phyloP scores from a whole-genome alignment of 129 eudicot genomes.

The Flaveria linearis region DNA sequence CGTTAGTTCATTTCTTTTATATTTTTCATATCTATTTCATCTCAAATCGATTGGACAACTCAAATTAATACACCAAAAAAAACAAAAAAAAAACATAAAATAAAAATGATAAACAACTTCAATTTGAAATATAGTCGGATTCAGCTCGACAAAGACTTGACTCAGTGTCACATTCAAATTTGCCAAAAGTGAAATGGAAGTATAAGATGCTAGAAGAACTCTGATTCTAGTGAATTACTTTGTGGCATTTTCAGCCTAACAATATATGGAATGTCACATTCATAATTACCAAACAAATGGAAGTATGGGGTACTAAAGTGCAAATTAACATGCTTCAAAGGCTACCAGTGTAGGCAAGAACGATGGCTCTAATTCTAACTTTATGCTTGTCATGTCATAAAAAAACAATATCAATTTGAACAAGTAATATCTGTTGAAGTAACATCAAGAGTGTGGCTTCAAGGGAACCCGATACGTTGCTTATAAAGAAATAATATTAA shows the following conservation, averaged over 20 bases:
- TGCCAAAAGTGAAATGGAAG: constrained; percentile 14
- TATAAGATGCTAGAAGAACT: constrained; percentile 26
- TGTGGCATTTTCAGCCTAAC: constrained; percentile 30
- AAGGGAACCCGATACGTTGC: constrained; percentile 2
- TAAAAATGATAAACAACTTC: neutral
- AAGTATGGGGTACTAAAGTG: constrained; percentile 44
- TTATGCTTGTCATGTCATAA: constrained; percentile 21
- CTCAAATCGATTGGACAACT: neutral
- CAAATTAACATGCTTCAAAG: constrained; percentile 39
- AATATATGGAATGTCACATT: constrained; percentile 24
- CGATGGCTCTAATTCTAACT: constrained; percentile 18
- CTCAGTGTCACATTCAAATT: constrained; percentile 10
- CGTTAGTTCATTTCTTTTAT: too few species aligned
- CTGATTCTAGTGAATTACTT: constrained; percentile 7
- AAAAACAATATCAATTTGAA: constrained; percentile 6
- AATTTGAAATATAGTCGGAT: neutral
- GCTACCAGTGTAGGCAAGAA: constrained; percentile 29
- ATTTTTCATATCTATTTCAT: neutral
- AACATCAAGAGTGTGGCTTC: constrained; percentile 26
- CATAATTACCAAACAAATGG: constrained; percentile 20
- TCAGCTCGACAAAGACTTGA: neutral
- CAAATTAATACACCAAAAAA: too few species aligned
- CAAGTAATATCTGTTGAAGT: constrained; percentile 19
- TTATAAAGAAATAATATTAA: neutral
- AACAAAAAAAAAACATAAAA: neutral